Conservation (phyloP, 352 stramenopile genomes). For the Phytophthora cactorum region DNA sequence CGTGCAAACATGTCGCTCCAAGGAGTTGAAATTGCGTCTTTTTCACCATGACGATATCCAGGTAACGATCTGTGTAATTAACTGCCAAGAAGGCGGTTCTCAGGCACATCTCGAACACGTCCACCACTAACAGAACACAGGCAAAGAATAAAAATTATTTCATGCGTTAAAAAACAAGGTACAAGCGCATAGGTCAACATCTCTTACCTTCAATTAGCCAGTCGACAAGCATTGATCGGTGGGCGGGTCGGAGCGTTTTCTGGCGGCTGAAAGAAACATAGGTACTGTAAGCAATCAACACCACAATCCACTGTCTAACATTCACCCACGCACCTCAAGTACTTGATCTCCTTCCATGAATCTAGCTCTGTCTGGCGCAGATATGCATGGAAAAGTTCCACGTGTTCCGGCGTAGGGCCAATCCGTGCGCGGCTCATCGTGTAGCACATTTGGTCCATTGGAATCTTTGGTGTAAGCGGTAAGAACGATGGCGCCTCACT, state of each 20-base stretch:
- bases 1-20: conserved; percentile 90
- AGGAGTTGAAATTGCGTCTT: conserved; percentile 91
- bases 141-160: not conserved
- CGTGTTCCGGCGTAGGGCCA: conserved; percentile 69
- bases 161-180: not conserved
- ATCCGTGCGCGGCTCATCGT: conserved; percentile 52
- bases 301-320: not conserved
- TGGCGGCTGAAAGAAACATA: conserved; percentile 55
- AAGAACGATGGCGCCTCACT: conserved; percentile 49
- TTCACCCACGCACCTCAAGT: conserved; percentile 62
- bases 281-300: conserved; percentile 11
- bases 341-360: conserved; percentile 89
- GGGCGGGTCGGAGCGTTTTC: conserved; percentile 81
- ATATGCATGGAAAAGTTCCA: conserved; percentile 82
- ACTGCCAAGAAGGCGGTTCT: conserved; percentile 91
- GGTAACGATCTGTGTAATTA: conserved; percentile 90
- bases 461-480: conserved; percentile 65
- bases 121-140: conserved; percentile 64
- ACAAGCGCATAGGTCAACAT: not conserved
- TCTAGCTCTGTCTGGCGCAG: conserved; percentile 79
- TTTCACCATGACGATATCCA: conserved; percentile 90
- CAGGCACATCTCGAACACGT: conserved; percentile 93
- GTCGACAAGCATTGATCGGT: conserved; percentile 92
- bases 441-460: conserved; percentile 84
- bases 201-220: conserved; percentile 91